Conservation (phyloP, 352 stramenopile species). For the Phytophthora quininea region DNA sequence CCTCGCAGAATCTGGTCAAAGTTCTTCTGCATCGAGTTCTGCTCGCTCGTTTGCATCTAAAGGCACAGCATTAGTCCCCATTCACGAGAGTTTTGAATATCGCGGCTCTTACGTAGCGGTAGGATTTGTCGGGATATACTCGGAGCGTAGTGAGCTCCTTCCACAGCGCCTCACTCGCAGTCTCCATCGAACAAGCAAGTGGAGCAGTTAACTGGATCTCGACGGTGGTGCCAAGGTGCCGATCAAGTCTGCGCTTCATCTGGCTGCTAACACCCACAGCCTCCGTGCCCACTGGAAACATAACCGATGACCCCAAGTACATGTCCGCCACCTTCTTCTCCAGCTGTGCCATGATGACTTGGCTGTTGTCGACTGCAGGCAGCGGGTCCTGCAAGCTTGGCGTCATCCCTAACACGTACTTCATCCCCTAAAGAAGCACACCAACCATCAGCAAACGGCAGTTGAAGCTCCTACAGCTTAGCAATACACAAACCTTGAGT, state of each 20-base stretch:
- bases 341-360: constrained; percentile 27
- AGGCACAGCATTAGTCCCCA: background rate
- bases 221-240: constrained; percentile 5
- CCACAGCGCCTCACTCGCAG: constrained; percentile 21
- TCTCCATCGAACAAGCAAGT: constrained; percentile 22
- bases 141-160: constrained; percentile 28
- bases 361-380: constrained; percentile 22
- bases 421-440: constrained; percentile 17
- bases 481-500: constrained; percentile 17
- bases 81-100: no score
- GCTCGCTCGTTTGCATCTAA: constrained; percentile 23
- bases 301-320: constrained; percentile 13
- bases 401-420: constrained; percentile 14
- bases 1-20: constrained; percentile 28
- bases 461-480: background rate
- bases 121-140: constrained; percentile 31
- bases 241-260: constrained; percentile 16
- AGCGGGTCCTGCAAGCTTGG: constrained; percentile 2
- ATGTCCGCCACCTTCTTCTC: constrained; percentile 25
- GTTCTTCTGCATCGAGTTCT: constrained; percentile 34
- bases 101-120: constrained; percentile 33
- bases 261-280: constrained; percentile 8
- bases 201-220: constrained; percentile 29
- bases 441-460: constrained; percentile 5
- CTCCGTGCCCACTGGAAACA: background rate